Evolutionary conservation across 768 basidiomycete genomes (phyloP).

Genomic region (Termitomyces sp.): DNA sequence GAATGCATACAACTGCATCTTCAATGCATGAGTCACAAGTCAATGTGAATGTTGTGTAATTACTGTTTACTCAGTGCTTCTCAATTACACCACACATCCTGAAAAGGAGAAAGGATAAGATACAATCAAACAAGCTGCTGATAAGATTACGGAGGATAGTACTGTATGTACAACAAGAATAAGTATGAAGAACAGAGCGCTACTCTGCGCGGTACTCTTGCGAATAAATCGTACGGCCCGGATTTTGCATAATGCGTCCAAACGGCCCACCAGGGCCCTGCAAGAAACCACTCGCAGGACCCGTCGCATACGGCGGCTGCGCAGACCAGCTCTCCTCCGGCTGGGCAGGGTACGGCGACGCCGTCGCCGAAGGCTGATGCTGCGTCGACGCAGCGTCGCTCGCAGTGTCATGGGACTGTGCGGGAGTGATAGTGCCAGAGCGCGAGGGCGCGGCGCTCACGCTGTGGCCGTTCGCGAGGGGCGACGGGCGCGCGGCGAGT

Average conservation of each 20-base stretch:
- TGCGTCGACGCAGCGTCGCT: constrained; percentile 12
- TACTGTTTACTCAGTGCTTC: no score
- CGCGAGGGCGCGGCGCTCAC: constrained; percentile 11
- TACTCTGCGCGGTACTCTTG: constrained; percentile 24
- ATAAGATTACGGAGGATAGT: constrained; percentile 15
- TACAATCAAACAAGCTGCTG: no score
- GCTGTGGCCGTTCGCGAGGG: constrained; percentile 19
- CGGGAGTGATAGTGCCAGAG: constrained; percentile 19
- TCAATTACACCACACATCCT: no score
- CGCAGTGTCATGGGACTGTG: constrained; percentile 13
- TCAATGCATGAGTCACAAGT: no score
- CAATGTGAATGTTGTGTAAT: no score
- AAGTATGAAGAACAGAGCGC: no score
- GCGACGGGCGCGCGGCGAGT: constrained; percentile 15
- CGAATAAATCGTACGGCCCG: constrained; percentile 63
- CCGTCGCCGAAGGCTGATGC: no score
- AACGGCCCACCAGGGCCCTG: constrained; percentile 38
- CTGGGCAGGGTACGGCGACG: constrained; percentile 14
- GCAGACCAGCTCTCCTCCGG: constrained; percentile 23
- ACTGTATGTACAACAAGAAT: background rate
- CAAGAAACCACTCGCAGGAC: constrained; percentile 45
- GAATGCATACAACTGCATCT: no score
- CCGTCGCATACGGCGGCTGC: constrained; percentile 27
- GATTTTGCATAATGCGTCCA: constrained; percentile 36
- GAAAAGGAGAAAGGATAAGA: constrained; percentile 1